Percentiles rank a stretch among this genome's conserved stretches.
phyloP scores from a whole-genome alignment of 2,329 filamentous ascomycete genomes.

The Pestalotiopsis sp. region DNA sequence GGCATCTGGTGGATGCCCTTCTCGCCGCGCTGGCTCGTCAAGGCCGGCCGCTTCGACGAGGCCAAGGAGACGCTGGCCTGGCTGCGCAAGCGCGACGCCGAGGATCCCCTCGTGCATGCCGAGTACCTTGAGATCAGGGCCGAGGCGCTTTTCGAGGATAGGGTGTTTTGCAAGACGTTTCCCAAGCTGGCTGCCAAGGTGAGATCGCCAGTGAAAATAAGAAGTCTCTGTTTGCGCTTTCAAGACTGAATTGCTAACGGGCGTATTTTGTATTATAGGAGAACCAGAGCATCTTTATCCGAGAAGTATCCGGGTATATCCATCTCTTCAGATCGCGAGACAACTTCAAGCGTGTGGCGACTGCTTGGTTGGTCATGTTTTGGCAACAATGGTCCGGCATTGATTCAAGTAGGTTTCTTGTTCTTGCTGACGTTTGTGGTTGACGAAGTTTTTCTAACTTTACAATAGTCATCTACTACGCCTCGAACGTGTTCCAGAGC shows the following conservation, averaged over 20 bases:
- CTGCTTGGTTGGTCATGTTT: constrained; percentile 57
- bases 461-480: constrained; percentile 45
- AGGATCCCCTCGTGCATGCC: constrained; percentile 50
- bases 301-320: constrained; percentile 49
- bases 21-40: constrained; percentile 56
- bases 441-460: background rate
- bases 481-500: constrained; percentile 44
- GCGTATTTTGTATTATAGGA: constrained; percentile 20
- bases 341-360: constrained; percentile 45
- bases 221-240: background rate
- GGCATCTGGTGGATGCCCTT: constrained; percentile 48
- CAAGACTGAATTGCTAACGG: background rate
- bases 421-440: background rate
- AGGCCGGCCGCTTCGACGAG: constrained; percentile 48
- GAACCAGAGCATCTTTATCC: constrained; percentile 37
- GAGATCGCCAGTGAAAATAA: constrained; percentile 22
- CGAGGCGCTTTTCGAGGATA: constrained; percentile 54
- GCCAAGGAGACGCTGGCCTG: constrained; percentile 48
- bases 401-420: constrained; percentile 11
- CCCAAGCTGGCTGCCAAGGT: constrained; percentile 35
- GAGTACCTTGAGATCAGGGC: constrained; percentile 54
- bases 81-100: constrained; percentile 49
- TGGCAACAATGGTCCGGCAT: constrained; percentile 50
- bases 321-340: constrained; percentile 50
- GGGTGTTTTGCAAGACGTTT: constrained; percentile 36